Evolutionary conservation across 2,329 filamentous ascomycete species (phyloP), one percentile per base, ranked within the genome.

Genomic region (Calonectria fujianensis): DNA sequence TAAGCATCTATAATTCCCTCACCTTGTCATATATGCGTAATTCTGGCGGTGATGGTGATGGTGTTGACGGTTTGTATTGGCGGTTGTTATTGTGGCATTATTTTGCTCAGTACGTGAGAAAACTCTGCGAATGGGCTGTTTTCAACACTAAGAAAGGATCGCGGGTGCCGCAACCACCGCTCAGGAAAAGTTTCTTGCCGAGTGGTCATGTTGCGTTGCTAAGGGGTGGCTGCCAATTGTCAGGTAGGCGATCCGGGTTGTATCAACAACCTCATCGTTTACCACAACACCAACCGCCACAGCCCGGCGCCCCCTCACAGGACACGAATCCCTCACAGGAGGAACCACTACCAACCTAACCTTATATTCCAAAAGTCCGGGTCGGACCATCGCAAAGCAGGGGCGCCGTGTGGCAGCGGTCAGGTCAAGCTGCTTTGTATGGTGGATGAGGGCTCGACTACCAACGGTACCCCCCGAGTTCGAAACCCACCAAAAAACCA

Each of bases 361-460:
- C 50, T 63, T 76, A 79, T 81, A 74, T 32, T 11, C 10, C 57
- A 20, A 45, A 70, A 73, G 31, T 54, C 2, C 20, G 4, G n/a
- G 18, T 16, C 11, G 20, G 6, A 61, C 71, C 64, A 69, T 64
- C 64, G 77, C 75, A 65, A 74, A 70, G 74, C 77, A 80, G 72
- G 72, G 81, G 81, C 81, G 79, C 77, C 76, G 75, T 72, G 74
- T 24, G 81, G 61, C 74, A 81, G 68, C 77, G 79, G 78, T 82
- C 80, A 78, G 81, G 80, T 75, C 81, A 82, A 82, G 77, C 76
- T 80, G 77, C 61, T 70, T 69, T 59, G 69, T 64, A 63, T 63
- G 76, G 74, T 69, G 77, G 75, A 75, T n/a, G 18, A 61, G 29
- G 67, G 52, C n/a, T 16, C 14, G 27, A 54, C 39, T 10, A 52